Evolutionary conservation across 148 eudicot genomes (phyloP), one percentile per base, ranked within the genome.

Genomic region (Chenopodium album): DNA sequence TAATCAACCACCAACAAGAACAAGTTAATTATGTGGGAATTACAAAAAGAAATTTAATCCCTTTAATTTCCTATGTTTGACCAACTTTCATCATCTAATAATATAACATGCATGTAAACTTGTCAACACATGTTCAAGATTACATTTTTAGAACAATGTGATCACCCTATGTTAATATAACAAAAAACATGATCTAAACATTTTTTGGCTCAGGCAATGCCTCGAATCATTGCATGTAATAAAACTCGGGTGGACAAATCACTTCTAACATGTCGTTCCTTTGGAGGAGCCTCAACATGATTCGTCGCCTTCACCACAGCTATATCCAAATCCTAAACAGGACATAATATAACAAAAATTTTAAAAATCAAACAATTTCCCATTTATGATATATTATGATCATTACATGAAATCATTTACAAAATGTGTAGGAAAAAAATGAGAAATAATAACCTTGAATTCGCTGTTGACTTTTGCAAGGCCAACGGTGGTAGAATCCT

Each of bases 401-500:
- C 54, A 32, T 46, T 66, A 31, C 34, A 54, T 65, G 0, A 22
- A 20, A 83, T 78, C 1, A 20, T 9, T 31, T 11, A 23, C 9
- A 37, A 28, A 46, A 54, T 41, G 60, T 16, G 17, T 32, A 1
- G 9, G 16, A 44, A 19, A 62, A 47, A n/a, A 77, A 19, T 19
- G 10, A 9, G 54, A 54, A 44, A 56, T 70, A 9, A 4, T 2
- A 59, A 94, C 99, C 99, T 94, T 96, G 86, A 89, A 96, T 75
- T 96, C 99, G 90, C 98, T 94, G 88, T 91, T 96, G 92, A 94
- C 91, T 83, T 94, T 96, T 75, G 98, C 99, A 62, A 96, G 91
- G 87, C 94, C 86, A 82, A 96, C 99, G 76, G 83, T 96, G 92
- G 99, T 94, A 73, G 99, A 85, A 76, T 96, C 99, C 87, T 96